A percentile compares a stretch with the other conserved stretches of the same genome.
Evolutionary conservation across 805 yeast genomes (phyloP).

Genomic region (Millerozyma miso): DNA sequence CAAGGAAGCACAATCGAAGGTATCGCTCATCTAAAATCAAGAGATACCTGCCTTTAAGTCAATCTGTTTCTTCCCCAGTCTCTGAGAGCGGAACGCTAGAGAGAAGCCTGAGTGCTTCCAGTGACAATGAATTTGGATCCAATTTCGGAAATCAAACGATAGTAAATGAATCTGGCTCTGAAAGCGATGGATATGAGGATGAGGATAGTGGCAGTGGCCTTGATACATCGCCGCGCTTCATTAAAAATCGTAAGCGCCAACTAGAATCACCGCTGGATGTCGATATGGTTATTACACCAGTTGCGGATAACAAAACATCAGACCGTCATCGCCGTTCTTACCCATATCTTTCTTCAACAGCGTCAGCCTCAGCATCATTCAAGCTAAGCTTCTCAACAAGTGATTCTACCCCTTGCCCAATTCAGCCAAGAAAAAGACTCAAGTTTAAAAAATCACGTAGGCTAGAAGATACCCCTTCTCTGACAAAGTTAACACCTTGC

Average conservation of each 20-base stretch:
- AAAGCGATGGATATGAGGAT: slow-evolving; percentile 8
- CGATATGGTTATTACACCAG: slow-evolving; percentile 8
- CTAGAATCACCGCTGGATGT: slow-evolving; percentile 23
- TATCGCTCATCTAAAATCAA: background rate
- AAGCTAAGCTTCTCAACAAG: slow-evolving; percentile 29
- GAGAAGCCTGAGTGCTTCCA: background rate
- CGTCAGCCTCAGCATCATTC: slow-evolving; percentile 6
- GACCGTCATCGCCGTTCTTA: slow-evolving; percentile 1
- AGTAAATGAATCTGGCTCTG: slow-evolving; percentile 13
- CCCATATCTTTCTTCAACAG: background rate
- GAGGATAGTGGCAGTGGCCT: background rate
- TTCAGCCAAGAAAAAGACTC: slow-evolving; percentile 36
- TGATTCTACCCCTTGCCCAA: slow-evolving; percentile 43
- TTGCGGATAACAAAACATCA: background rate
- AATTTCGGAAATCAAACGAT: slow-evolving; percentile 27
- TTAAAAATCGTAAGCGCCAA: slow-evolving; percentile 23
- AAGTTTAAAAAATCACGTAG: slow-evolving; percentile 18
- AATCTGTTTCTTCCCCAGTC: background rate
- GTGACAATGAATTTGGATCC: slow-evolving; percentile 2
- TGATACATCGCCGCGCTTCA: slow-evolving; percentile 14
- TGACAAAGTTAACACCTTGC: slow-evolving; percentile 11
- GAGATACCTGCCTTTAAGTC: background rate
- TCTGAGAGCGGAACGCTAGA: background rate
- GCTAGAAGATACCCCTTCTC: slow-evolving; percentile 7
- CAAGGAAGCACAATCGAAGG: background rate